A percentile compares a stretch with the other conserved stretches of the same genome.
These are phyloP conservation scores for Puya raimondii DNA, from an alignment of 176 grass and related monocot genomes.

Conservation along the genomic window DNA sequence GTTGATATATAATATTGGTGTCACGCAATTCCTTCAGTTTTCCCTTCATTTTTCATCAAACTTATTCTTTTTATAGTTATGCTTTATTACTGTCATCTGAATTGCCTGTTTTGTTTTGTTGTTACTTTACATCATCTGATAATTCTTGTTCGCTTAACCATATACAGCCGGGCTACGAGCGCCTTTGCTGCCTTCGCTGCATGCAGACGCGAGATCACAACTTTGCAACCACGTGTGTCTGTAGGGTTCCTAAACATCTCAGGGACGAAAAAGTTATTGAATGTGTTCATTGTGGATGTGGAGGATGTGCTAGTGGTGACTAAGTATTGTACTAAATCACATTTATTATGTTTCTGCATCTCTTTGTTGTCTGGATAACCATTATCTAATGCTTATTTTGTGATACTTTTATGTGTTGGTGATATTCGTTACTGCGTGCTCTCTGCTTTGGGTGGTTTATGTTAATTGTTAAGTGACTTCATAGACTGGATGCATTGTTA, in stretches of 20 bases:
- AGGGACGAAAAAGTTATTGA: constrained; percentile 49
- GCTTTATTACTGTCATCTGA: neutral
- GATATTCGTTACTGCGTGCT: too few species aligned
- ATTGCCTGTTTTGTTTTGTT: neutral
- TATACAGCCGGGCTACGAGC: constrained; percentile 34
- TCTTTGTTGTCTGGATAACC: too few species aligned
- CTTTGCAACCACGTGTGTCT: constrained; percentile 37
- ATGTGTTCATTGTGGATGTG: constrained; percentile 48
- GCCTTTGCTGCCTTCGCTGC: constrained; percentile 39
- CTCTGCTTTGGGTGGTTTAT: too few species aligned
- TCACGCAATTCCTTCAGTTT: too few species aligned
- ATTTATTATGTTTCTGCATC: neutral
- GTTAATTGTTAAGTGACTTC: too few species aligned
- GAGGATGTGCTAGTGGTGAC: constrained; percentile 36
- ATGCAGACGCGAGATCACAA: constrained; percentile 51
- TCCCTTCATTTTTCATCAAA: neutral
- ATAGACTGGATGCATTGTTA: too few species aligned
- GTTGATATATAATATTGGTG: too few species aligned
- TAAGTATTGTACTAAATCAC: neutral
- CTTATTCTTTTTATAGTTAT: neutral
- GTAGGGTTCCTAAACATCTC: constrained; percentile 41
- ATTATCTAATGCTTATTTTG: too few species aligned
- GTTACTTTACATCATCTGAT: neutral
- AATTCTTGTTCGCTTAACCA: neutral
- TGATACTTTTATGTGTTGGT: too few species aligned